phyloP scores from a whole-genome alignment of 352 stramenopile species.

The Ochromonadaceae sp. region DNA sequence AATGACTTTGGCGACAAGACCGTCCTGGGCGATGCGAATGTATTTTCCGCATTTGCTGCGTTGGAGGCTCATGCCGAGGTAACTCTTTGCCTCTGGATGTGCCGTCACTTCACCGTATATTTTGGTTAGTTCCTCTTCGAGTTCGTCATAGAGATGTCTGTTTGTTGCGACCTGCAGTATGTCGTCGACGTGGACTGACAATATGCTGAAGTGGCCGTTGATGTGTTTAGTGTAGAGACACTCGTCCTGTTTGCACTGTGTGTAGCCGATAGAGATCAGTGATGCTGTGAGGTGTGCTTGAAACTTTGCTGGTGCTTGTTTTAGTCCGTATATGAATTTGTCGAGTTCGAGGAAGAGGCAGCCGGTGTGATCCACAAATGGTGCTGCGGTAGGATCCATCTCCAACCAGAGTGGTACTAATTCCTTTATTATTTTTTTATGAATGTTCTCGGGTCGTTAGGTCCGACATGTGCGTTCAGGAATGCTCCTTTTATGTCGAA shows the following conservation, averaged over 20 bases:
- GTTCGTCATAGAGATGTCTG: background rate
- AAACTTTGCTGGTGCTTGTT: slow-evolving; percentile 10
- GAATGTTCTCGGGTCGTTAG: slow-evolving; percentile 6
- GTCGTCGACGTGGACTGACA: slow-evolving; percentile 6
- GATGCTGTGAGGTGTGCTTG: background rate
- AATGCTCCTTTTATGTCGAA: slow-evolving; percentile 15
- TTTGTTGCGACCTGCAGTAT: background rate
- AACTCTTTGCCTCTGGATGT: background rate
- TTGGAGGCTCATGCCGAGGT: slow-evolving; percentile 12
- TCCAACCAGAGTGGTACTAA: background rate
- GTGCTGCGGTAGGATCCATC: slow-evolving; percentile 1
- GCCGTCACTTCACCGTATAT: background rate
- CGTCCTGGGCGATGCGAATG: too few relatives aligned
- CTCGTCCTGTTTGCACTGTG: background rate
- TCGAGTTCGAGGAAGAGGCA: background rate
- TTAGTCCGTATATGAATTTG: slow-evolving; percentile 9
- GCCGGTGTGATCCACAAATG: background rate
- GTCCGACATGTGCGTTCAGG: background rate
- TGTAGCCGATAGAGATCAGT: background rate
- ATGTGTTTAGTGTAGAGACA: background rate
- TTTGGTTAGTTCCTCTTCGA: background rate
- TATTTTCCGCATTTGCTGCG: too few relatives aligned
- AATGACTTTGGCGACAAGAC: too few relatives aligned
- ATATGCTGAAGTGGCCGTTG: background rate
- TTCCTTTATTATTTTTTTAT: background rate